A percentile compares a stretch with the other conserved stretches of the same genome.
phyloP scores from a whole-genome alignment of 495 filamentous ascomycete genomes.

The Cenococcum geophilum region DNA sequence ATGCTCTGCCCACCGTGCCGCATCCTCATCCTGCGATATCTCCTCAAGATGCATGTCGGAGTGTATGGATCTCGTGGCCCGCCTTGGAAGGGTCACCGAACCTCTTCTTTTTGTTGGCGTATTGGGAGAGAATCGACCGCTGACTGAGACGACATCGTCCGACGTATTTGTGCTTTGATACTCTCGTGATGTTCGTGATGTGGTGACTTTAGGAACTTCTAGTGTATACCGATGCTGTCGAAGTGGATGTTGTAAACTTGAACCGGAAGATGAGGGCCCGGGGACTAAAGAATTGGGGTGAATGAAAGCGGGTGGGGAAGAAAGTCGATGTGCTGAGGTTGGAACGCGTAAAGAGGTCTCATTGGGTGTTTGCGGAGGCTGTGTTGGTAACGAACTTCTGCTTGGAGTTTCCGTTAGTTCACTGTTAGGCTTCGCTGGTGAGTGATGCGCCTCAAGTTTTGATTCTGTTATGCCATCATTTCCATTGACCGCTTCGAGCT shows the following conservation, averaged over 20 bases:
- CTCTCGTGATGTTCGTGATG: conserved; percentile 51
- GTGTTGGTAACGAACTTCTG: background rate
- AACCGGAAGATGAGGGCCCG: conserved; percentile 39
- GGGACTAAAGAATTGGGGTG: conserved; percentile 40
- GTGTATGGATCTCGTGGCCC: conserved; percentile 75
- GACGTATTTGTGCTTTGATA: conserved; percentile 45
- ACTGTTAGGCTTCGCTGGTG: conserved; percentile 11
- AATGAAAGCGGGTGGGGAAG: conserved; percentile 63
- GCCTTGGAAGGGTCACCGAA: conserved; percentile 74
- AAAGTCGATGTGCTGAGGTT: conserved; percentile 59
- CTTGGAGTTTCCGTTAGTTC: conserved; percentile 7
- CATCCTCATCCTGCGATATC: conserved; percentile 79
- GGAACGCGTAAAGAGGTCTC: conserved; percentile 33
- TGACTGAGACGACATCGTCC: conserved; percentile 61
- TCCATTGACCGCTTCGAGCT: conserved; percentile 11
- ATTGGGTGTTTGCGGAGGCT: background rate
- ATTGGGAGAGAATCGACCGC: conserved; percentile 81
- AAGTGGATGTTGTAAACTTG: conserved; percentile 42
- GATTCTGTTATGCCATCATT: conserved; percentile 18
- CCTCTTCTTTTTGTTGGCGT: conserved; percentile 56
- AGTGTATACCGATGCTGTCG: conserved; percentile 81
- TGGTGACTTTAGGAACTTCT: conserved; percentile 68
- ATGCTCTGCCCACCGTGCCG: conserved; percentile 83
- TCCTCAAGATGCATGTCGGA: conserved; percentile 81
- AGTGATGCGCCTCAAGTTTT: background rate